Evolutionary conservation across 345 rosid species (phyloP).

Genomic region (Populus nigra): DNA sequence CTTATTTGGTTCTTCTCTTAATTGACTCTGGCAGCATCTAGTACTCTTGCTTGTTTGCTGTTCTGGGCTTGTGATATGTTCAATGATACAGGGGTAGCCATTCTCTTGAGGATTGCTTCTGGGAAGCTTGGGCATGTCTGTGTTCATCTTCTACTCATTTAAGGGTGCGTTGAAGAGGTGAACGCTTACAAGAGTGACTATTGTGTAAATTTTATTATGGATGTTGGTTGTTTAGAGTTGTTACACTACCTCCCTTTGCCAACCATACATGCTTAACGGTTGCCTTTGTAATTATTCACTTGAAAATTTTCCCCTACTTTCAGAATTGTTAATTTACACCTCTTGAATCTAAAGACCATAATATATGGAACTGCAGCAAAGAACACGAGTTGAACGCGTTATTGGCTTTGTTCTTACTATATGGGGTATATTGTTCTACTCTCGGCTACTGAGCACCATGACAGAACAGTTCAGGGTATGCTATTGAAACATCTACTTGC

Average conservation of each 20-base stretch:
- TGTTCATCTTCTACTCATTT: constrained; percentile 90
- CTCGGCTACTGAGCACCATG: constrained; percentile 95
- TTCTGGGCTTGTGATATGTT: constrained; percentile 12
- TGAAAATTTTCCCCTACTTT: constrained; percentile 2
- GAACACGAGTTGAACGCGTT: constrained; percentile 77
- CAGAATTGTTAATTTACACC: constrained; percentile 5
- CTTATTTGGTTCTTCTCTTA: background rate
- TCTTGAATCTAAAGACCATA: constrained; percentile 29
- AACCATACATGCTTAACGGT: background rate
- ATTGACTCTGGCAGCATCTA: background rate
- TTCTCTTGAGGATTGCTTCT: constrained; percentile 82
- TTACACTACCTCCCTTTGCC: background rate
- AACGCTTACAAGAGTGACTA: background rate
- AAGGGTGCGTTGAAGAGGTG: constrained; percentile 38
- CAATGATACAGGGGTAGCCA: constrained; percentile 52
- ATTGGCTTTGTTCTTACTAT: constrained; percentile 83
- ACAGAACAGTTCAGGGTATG: constrained; percentile 90
- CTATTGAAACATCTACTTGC: constrained; percentile 18
- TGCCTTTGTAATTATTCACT: background rate
- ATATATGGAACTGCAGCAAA: constrained; percentile 65
- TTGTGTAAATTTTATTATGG: background rate
- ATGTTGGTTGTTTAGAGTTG: no score
- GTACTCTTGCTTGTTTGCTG: constrained; percentile 7
- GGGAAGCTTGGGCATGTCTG: constrained; percentile 99
- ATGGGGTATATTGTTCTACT: constrained; percentile 93